Conservation (phyloP, 805 yeast genomes). For the Wickerhamomyces chambardii region DNA sequence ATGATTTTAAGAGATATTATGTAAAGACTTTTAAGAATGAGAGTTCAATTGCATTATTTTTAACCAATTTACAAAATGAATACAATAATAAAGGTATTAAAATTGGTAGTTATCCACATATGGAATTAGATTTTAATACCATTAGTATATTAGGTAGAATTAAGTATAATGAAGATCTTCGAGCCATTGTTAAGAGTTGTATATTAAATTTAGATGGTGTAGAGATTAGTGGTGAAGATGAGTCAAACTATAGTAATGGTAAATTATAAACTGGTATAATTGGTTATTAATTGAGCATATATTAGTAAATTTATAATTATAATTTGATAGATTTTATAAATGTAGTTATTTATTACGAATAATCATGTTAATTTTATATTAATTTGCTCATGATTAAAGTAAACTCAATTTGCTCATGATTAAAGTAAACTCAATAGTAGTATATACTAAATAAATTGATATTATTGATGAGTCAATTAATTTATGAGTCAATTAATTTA, state of each 20-base stretch:
- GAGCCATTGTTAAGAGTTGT: conserved; percentile 36
- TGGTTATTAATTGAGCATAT: no score
- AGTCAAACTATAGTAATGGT: conserved; percentile 19
- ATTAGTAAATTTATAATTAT: no score
- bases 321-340: no score
- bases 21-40: conserved; percentile 58
- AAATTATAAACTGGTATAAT: no score
- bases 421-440: no score
- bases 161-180: conserved; percentile 26
- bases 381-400: no score
- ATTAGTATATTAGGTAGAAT: conserved; percentile 64
- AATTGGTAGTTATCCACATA: conserved; percentile 83
- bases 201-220: conserved; percentile 41
- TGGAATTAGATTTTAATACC: conserved; percentile 52
- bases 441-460: no score
- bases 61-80: conserved; percentile 39
- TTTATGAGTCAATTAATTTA: no score
- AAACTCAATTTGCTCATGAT: no score
- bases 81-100: conserved; percentile 33
- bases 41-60: conserved; percentile 58
- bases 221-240: conserved; percentile 51
- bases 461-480: no score
- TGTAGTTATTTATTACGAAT: no score
- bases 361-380: no score
- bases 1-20: conserved; percentile 35